Evolutionary conservation across 2,329 filamentous ascomycete genomes (phyloP).

Genomic region (Beauveria sp.): DNA sequence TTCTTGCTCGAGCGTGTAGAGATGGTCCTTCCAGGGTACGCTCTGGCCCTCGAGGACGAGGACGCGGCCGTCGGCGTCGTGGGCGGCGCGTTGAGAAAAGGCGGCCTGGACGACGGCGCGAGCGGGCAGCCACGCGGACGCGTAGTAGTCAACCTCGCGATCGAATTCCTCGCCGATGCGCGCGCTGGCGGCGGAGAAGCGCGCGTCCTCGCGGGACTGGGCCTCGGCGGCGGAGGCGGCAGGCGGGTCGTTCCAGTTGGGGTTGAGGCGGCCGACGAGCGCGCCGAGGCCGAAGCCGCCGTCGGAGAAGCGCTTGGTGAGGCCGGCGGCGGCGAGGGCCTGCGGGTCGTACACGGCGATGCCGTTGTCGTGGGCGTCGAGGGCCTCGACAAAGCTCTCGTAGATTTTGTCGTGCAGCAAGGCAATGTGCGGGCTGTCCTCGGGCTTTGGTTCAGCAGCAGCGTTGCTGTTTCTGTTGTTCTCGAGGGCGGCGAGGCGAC

Average conservation of each 20-base stretch:
- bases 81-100: conserved; percentile 59
- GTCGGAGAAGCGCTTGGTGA: conserved; percentile 77
- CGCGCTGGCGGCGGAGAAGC: conserved; percentile 67
- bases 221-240: conserved; percentile 40
- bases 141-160: conserved; percentile 69
- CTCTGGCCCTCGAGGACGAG: conserved; percentile 70
- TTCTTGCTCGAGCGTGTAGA: conserved; percentile 83
- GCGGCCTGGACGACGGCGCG: conserved; percentile 70
- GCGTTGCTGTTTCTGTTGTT: conserved; percentile 32
- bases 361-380: conserved; percentile 97
- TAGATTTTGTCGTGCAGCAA: conserved; percentile 86
- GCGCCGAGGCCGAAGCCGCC: conserved; percentile 79
- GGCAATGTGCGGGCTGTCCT: conserved; percentile 59
- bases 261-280: conserved; percentile 73
- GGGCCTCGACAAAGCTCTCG: conserved; percentile 85
- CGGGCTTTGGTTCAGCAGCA: conserved; percentile 31
- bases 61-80: conserved; percentile 69
- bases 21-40: conserved; percentile 93
- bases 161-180: conserved; percentile 89
- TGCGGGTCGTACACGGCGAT: conserved; percentile 73
- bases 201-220: conserved; percentile 62
- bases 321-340: conserved; percentile 58
- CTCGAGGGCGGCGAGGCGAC: conserved; percentile 36
- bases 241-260: conserved; percentile 65
- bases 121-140: conserved; percentile 77